Evolutionary conservation across 257 asterid species (phyloP), one percentile per base, ranked within the genome.

Genomic region (Forsythia viridissima): DNA sequence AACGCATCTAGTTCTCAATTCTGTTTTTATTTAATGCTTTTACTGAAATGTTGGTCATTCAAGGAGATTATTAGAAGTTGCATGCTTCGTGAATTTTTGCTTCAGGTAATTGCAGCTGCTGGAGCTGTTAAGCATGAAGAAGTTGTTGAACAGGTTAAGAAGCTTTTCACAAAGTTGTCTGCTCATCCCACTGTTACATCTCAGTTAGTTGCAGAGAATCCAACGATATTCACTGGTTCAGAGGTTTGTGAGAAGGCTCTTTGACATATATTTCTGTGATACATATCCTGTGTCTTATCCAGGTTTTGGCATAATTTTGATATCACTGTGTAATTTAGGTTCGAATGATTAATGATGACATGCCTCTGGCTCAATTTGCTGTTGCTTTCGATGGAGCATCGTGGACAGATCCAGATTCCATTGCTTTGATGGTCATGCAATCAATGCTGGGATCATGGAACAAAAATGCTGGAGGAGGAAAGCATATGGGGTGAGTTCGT

Each of bases 111-210:
- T 82, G 84, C 88, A 48, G 98, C 97, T 30, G 70, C 97, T 76
- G 98, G 98, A 75, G 92, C 96, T 79, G 93, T 94, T 77, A 91
- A 89, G 83, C 98, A 94, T 77, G 97, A 94, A 81, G 98, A 94
- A 37, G 68, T 94, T 76, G 97, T 92, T 79, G 96, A 91, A 72
- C 90, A 85, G 83, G 95, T 88, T 79, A 86, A 88, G 82, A 92
- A 86, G 61, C 71, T 87, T 61, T 94, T 92, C 80, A 91, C 97
- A 5, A 92, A 87, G 75, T 76, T 94, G 84, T 87, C 98, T 46
- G 73, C 92, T 6, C 68, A 88, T 83, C 83, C 92, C 63, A 85
- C 87, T 69, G 85, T 92, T 6, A 79, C 93, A 57, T 80, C 97
- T 73, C 87, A 91, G 63, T 85, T 94, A 78, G 90, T 88, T 85